phyloP scores from a whole-genome alignment of 73 alveolate genomes.

The Chromera velia region DNA sequence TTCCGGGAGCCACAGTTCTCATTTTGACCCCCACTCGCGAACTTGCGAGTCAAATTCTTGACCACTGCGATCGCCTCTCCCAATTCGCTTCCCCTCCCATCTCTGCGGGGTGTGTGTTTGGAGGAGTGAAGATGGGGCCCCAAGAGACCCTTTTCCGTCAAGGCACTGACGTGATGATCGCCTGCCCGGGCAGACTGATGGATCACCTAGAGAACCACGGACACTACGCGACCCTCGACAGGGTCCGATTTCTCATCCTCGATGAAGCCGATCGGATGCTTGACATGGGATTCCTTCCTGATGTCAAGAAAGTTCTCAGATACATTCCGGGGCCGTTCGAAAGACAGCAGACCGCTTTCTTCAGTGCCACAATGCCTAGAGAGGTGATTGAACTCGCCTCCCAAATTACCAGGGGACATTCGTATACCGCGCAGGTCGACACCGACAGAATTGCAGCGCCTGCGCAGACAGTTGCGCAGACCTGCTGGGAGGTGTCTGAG shows the following conservation, averaged over 20 bases:
- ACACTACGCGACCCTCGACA: constrained; percentile 57
- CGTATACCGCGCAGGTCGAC: too few relatives aligned
- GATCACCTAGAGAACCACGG: constrained; percentile 79
- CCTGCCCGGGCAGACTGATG: constrained; percentile 88
- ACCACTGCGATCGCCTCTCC: constrained; percentile 59
- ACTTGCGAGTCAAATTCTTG: constrained; percentile 66
- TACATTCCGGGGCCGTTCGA: constrained; percentile 77
- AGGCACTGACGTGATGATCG: constrained; percentile 82
- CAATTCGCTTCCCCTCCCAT: constrained; percentile 66
- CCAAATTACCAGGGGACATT: too few relatives aligned
- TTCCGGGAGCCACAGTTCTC: too few relatives aligned
- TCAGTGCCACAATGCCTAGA: constrained; percentile 84
- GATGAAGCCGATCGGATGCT: constrained; percentile 96
- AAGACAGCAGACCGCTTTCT: constrained; percentile 79
- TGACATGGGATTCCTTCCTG: constrained; percentile 76
- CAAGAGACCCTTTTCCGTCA: constrained; percentile 71
- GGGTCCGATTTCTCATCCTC: constrained; percentile 72
- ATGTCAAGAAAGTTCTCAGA: constrained; percentile 81
- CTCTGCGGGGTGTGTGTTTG: constrained; percentile 86
- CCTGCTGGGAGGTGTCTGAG: too few relatives aligned
- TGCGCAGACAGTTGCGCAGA: too few relatives aligned
- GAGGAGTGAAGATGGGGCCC: constrained; percentile 80
- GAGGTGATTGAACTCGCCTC: too few relatives aligned
- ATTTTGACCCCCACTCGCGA: constrained; percentile 92
- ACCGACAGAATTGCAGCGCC: too few relatives aligned